Evolutionary conservation across 2,329 filamentous ascomycete genomes (phyloP).

Genomic region (Aspergillus fumigatiaffinis): DNA sequence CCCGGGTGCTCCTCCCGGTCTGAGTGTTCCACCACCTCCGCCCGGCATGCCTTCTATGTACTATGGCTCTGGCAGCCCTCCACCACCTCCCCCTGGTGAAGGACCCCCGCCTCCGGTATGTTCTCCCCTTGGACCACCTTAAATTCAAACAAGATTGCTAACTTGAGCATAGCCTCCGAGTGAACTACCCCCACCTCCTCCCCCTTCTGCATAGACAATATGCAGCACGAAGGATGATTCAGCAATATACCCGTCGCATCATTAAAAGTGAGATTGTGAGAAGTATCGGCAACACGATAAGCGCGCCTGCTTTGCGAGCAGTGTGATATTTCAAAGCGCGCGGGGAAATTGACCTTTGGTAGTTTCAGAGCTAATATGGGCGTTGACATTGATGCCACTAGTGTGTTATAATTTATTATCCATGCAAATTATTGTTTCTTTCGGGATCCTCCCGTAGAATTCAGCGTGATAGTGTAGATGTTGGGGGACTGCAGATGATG

Average conservation of each 20-base stretch:
- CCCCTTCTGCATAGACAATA: conserved; percentile 42
- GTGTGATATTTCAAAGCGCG: too few relatives aligned
- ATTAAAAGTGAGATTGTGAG: background rate
- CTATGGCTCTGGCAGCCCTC: conserved; percentile 36
- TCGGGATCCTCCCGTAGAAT: background rate
- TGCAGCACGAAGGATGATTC: background rate
- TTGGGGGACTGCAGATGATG: background rate
- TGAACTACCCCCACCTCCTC: conserved; percentile 60
- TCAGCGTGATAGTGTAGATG: too few relatives aligned
- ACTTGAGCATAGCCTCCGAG: conserved; percentile 42
- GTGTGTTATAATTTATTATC: background rate
- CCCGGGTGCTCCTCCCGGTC: conserved; percentile 50
- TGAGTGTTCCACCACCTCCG: conserved; percentile 40
- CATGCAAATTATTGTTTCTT: background rate
- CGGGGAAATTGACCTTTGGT: background rate
- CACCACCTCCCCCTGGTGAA: conserved; percentile 41
- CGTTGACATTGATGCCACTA: background rate
- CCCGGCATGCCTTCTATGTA: conserved; percentile 44
- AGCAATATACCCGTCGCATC: background rate
- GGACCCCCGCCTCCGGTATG: conserved; percentile 41
- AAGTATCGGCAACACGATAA: background rate
- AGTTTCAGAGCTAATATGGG: background rate
- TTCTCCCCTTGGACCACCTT: conserved; percentile 1
- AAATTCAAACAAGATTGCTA: conserved; percentile 11
- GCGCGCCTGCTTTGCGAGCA: too few relatives aligned